phyloP scores from a whole-genome alignment of 345 rosid genomes.

The Raphanus raphanistrum region DNA sequence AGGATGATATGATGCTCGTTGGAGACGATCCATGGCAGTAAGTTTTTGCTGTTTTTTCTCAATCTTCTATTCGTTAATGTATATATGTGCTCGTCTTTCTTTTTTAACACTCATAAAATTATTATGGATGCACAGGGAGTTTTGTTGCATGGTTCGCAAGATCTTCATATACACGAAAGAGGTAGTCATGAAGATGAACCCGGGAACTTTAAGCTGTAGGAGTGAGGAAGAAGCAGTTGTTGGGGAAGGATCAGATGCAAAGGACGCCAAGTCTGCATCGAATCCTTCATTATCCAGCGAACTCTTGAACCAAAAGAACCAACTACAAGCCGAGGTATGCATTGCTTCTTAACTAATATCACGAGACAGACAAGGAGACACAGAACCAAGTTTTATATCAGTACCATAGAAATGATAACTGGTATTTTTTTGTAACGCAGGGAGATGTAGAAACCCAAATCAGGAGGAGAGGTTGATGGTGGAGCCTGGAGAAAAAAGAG shows the following conservation, averaged over 20 bases:
- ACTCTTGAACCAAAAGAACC: constrained; percentile 31
- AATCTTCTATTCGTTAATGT: neutral
- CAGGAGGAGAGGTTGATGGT: neutral
- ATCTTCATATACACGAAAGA: constrained; percentile 66
- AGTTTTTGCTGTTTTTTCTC: constrained; percentile 25
- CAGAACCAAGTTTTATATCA: neutral
- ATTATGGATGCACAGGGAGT: constrained; percentile 52
- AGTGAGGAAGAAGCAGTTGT: constrained; percentile 43
- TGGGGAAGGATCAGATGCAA: constrained; percentile 43
- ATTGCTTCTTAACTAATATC: neutral
- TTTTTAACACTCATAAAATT: neutral
- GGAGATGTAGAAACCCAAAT: neutral
- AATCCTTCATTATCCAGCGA: constrained; percentile 40
- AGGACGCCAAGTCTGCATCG: constrained; percentile 44
- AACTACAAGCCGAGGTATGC: constrained; percentile 22
- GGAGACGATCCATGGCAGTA: constrained; percentile 99
- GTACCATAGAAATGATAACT: neutral
- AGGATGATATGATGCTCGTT: constrained; percentile 89
- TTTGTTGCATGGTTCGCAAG: constrained; percentile 72
- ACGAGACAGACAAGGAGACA: neutral
- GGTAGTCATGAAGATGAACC: constrained; percentile 78
- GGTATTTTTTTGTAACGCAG: neutral
- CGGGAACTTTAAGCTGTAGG: constrained; percentile 49
- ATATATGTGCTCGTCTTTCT: neutral
- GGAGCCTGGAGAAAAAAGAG: constrained; percentile 22